Evolutionary conservation across 371 early-diverging fungal species (phyloP).

Genomic region (Rhizomucor pusillus): DNA sequence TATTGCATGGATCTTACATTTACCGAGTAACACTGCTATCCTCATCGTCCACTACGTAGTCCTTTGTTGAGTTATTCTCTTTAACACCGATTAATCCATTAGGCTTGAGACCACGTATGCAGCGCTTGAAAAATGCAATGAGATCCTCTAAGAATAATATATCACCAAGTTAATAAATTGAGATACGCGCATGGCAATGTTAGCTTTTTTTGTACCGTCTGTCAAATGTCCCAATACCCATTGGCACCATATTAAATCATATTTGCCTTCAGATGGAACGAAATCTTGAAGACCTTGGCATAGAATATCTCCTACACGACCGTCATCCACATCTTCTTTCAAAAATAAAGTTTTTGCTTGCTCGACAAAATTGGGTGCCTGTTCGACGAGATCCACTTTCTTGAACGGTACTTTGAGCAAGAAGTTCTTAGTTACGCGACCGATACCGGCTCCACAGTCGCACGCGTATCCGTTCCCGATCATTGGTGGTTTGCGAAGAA

Average conservation of each 20-base stretch:
- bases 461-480: conserved; percentile 45
- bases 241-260: conserved; percentile 95
- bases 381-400: conserved; percentile 89
- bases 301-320: conserved; percentile 59
- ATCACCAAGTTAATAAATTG: not conserved
- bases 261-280: conserved; percentile 65
- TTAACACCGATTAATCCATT: conserved; percentile 86
- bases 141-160: conserved; percentile 63
- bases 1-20: not conserved
- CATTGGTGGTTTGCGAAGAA: conserved; percentile 19
- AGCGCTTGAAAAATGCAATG: conserved; percentile 77
- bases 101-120: conserved; percentile 69
- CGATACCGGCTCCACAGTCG: conserved; percentile 96
- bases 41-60: conserved; percentile 72
- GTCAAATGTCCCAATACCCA: conserved; percentile 91
- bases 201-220: conserved; percentile 48
- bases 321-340: conserved; percentile 48
- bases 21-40: conserved; percentile 87
- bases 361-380: conserved; percentile 72
- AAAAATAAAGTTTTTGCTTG: conserved; percentile 64
- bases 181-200: not conserved
- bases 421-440: conserved; percentile 87
- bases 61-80: conserved; percentile 77
- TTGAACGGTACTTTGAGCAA: conserved; percentile 69
- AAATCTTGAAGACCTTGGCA: conserved; percentile 85